Evolutionary conservation across 805 yeast genomes (phyloP).

Genomic region (Wickerhamiella azymoides): DNA sequence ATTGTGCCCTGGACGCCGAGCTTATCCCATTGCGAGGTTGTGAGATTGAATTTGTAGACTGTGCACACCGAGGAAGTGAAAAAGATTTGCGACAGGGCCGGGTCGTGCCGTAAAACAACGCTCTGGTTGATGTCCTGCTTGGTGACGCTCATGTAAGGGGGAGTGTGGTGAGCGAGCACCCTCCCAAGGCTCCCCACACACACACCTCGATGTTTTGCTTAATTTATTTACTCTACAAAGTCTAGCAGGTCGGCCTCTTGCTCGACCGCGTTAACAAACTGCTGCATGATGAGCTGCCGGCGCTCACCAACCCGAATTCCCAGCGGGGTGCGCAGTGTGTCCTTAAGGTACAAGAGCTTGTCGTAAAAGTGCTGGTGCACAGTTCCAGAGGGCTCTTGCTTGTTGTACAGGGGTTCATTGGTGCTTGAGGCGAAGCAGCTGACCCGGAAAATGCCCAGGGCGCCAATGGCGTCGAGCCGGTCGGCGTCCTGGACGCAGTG

Average conservation of each 20-base stretch:
- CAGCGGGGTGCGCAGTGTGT: constrained; percentile 21
- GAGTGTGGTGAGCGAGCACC: no score
- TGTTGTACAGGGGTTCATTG: constrained; percentile 19
- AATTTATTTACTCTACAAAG: background rate
- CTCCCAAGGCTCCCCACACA: no score
- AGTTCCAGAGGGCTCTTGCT: constrained; percentile 12
- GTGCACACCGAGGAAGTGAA: constrained; percentile 29
- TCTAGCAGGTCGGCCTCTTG: constrained; percentile 11
- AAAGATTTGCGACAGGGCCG: constrained; percentile 24
- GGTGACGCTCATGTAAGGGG: constrained; percentile 1
- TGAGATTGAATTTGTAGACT: constrained; percentile 26
- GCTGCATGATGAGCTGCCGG: constrained; percentile 19
- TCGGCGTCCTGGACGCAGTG: constrained; percentile 31
- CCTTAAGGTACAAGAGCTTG: constrained; percentile 22
- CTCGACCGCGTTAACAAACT: constrained; percentile 12
- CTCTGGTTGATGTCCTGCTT: constrained; percentile 21
- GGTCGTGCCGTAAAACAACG: constrained; percentile 27
- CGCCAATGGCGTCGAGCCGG: constrained; percentile 29
- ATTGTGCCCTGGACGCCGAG: constrained; percentile 27
- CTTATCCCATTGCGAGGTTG: constrained; percentile 27
- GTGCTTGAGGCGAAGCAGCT: constrained; percentile 24
- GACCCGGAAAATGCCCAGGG: constrained; percentile 25
- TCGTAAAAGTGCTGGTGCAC: constrained; percentile 24
- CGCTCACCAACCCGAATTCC: constrained; percentile 16
- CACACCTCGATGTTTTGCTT: no score